A percentile compares a stretch with the other conserved stretches of the same genome.
phyloP scores from a whole-genome alignment of 768 basidiomycete species.

The Calvatia gigantea region DNA sequence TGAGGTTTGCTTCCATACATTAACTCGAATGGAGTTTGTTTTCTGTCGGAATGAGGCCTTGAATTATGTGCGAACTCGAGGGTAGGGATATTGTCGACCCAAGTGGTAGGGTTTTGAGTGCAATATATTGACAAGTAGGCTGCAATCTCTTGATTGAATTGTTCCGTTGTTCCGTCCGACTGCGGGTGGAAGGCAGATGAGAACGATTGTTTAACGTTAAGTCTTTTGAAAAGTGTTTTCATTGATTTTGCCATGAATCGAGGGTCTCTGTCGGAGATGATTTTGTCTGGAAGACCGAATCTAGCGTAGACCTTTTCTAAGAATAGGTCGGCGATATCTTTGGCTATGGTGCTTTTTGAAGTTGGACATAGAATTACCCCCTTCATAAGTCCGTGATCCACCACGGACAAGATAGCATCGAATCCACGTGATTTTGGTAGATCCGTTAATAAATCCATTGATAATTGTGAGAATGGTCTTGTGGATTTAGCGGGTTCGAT shows the following conservation, averaged over 20 bases:
- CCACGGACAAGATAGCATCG: not conserved
- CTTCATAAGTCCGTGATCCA: conserved; percentile 7
- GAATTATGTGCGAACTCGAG: not conserved
- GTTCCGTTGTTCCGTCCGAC: not conserved
- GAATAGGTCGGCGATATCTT: not conserved
- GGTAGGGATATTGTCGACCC: not conserved
- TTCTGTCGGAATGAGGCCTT: not conserved
- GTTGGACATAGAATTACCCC: not conserved
- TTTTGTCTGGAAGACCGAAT: not conserved
- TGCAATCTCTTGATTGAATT: not conserved
- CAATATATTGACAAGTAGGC: not conserved
- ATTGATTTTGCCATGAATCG: not conserved
- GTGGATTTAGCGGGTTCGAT: not conserved
- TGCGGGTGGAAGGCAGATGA: not conserved
- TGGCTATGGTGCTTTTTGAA: not conserved
- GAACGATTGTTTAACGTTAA: not conserved
- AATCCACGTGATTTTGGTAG: not conserved
- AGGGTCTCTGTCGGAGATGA: not conserved
- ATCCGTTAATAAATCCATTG: conserved; percentile 3
- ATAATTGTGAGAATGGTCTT: not conserved
- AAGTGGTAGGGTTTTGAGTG: not conserved
- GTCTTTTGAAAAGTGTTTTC: not conserved
- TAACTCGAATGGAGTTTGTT: not conserved
- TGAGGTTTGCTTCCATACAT: not conserved
- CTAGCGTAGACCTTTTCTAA: not conserved